phyloP scores from a whole-genome alignment of 306 rosid genomes.

The Trifolium pratense region DNA sequence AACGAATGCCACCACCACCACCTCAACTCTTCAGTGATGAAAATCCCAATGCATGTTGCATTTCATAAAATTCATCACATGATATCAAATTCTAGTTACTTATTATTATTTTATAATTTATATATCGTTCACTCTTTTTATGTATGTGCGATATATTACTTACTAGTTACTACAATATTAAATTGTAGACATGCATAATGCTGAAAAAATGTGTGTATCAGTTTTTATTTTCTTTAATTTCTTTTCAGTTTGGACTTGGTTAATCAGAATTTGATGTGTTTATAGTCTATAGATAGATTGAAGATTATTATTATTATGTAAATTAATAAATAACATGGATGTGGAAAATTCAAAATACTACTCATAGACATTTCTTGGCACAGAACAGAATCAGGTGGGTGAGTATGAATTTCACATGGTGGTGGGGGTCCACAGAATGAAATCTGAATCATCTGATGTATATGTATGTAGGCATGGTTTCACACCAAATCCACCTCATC shows the following conservation, averaged over 20 bases:
- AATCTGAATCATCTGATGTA: constrained; percentile 46
- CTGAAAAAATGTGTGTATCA: background rate
- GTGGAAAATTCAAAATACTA: too few relatives aligned
- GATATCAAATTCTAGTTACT: background rate
- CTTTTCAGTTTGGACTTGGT: too few relatives aligned
- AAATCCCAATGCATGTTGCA: constrained; percentile 94
- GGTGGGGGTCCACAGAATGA: constrained; percentile 33
- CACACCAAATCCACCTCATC: constrained; percentile 24
- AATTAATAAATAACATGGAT: too few relatives aligned
- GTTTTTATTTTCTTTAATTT: too few relatives aligned
- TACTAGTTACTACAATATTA: background rate
- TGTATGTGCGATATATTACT: constrained; percentile 35
- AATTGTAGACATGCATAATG: background rate
- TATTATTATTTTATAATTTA: background rate
- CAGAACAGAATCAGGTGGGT: background rate
- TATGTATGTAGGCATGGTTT: constrained; percentile 3
- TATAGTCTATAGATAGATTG: too few relatives aligned
- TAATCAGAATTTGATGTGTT: too few relatives aligned
- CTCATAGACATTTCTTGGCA: background rate
- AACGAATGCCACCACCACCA: constrained; percentile 71
- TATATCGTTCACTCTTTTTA: constrained; percentile 38
- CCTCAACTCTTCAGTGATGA: constrained; percentile 95
- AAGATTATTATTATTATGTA: background rate
- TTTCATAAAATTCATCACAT: constrained; percentile 50
- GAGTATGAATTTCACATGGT: constrained; percentile 55